Percentiles rank a stretch among this genome's conserved stretches.
Conservation (phyloP, 2,329 filamentous ascomycete genomes). For the Fonsecaea monophora region DNA sequence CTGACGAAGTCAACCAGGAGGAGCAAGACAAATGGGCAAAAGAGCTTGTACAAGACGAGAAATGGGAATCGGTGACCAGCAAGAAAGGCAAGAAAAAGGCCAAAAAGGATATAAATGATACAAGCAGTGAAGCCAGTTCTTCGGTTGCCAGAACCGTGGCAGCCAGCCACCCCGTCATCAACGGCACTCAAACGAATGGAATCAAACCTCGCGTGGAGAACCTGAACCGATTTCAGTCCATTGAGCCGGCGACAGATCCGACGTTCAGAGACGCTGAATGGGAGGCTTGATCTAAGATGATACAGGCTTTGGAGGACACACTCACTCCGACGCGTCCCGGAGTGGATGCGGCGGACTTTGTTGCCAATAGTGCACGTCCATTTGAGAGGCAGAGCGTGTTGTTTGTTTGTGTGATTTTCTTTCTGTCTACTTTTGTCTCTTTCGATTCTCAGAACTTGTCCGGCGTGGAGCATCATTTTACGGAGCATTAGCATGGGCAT, state of each 20-base stretch:
- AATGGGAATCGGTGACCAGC: constrained; percentile 67
- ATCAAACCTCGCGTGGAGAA: constrained; percentile 23
- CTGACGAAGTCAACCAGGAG: constrained; percentile 61
- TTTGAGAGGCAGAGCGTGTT: background rate
- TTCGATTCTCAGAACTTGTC: background rate
- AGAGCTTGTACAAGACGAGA: constrained; percentile 56
- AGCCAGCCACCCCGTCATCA: constrained; percentile 18
- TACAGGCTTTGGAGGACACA: background rate
- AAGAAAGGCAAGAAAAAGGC: constrained; percentile 64
- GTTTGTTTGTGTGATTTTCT: background rate
- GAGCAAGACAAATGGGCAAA: constrained; percentile 66
- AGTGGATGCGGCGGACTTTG: background rate
- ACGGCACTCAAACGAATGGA: constrained; percentile 32
- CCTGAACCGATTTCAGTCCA: constrained; percentile 37
- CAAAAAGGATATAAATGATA: constrained; percentile 48
- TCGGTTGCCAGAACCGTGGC: constrained; percentile 22
- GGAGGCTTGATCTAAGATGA: constrained; percentile 26
- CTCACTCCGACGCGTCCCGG: background rate
- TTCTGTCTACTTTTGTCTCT: background rate
- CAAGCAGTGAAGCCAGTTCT: constrained; percentile 53
- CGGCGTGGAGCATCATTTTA: constrained; percentile 10
- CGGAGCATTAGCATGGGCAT: constrained; percentile 10
- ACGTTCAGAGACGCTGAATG: constrained; percentile 38
- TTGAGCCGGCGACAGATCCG: constrained; percentile 24
- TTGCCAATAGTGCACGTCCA: background rate